These are phyloP conservation scores for Cladochytrium replicatum DNA, from an alignment of 192 early-diverging fungal genomes.

Conservation along the genomic window DNA sequence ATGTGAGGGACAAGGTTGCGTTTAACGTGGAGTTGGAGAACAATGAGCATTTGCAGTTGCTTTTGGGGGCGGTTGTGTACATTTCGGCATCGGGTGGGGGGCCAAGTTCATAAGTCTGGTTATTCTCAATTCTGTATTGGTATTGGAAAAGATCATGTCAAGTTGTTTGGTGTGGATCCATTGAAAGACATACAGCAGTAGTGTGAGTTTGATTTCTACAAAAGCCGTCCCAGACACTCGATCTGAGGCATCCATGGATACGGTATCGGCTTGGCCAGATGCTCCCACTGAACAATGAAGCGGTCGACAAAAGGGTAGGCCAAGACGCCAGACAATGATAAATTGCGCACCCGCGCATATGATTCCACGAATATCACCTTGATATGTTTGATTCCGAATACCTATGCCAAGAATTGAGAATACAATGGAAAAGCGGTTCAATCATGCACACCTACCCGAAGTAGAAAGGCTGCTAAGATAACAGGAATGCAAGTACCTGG, in stretches of 20 bases:
- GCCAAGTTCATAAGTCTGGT: no score
- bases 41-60: conserved; percentile 15
- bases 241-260: no score
- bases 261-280: no score
- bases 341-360: conserved; percentile 69
- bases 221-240: no score
- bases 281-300: conserved; percentile 90
- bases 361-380: conserved; percentile 81
- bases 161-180: no score
- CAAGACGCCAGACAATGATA: conserved; percentile 85
- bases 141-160: no score
- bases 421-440: background rate
- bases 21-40: conserved; percentile 26
- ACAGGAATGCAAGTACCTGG: conserved; percentile 80
- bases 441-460: conserved; percentile 33
- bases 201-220: no score
- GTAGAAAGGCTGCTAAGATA: conserved; percentile 47
- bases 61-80: no score
- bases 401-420: conserved; percentile 11
- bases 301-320: conserved; percentile 65
- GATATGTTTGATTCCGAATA: conserved; percentile 43
- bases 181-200: no score
- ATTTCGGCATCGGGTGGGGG: no score
- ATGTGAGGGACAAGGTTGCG: conserved; percentile 14
- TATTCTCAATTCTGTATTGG: no score